Evolutionary conservation across 1,284 basidiomycete genomes (phyloP), one percentile per base, ranked within the genome.

Genomic region (Marasmius oreades): DNA sequence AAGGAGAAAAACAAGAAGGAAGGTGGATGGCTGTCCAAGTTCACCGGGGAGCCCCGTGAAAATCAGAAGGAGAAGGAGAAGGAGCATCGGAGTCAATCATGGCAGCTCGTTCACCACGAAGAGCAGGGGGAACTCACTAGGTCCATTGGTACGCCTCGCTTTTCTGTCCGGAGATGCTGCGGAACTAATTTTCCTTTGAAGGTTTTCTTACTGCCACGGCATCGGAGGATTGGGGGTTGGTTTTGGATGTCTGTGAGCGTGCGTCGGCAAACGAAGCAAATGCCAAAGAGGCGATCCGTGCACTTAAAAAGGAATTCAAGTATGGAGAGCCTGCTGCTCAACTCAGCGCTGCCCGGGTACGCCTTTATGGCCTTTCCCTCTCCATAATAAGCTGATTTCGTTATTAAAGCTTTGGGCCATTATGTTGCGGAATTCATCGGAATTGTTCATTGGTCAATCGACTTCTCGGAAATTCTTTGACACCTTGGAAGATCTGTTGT

Each of bases 281-380:
- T 55, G 89, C 90, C 11, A 91, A 87, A 66, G 88, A 91, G 63
- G 88, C 88, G 0, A 79, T 85, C 16, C 83, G 84, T 53, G 86
- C 90, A 0, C 72, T 93, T 33, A 71, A 88, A 45, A 78, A 84
- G 43, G 89, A 92, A 68, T 88, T 92, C 76, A 90, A 90, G 85
- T 88, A 86, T 62, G 88, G 85, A 10, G 84, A 87, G 62, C 84
- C 88, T 3, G 67, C 82, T 26, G 81, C 84, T 14, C 88, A 90
- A 67, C 71, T 90, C 10, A 84, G 87, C 18, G 88, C 88, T 42
- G 86, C 86, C 23, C 73, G 85, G 59, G 87, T 88, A 65, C 46
- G 84, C 72, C 57, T 64, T 2, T 11, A 36, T 59, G 53, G 24
- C n/a, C 50, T 37, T 16, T 28, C 20, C 7, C 58, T 51, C n/a